Evolutionary conservation across 495 filamentous ascomycete genomes (phyloP), one percentile per base, ranked within the genome.

Genomic region (Penicillium chermesinum): DNA sequence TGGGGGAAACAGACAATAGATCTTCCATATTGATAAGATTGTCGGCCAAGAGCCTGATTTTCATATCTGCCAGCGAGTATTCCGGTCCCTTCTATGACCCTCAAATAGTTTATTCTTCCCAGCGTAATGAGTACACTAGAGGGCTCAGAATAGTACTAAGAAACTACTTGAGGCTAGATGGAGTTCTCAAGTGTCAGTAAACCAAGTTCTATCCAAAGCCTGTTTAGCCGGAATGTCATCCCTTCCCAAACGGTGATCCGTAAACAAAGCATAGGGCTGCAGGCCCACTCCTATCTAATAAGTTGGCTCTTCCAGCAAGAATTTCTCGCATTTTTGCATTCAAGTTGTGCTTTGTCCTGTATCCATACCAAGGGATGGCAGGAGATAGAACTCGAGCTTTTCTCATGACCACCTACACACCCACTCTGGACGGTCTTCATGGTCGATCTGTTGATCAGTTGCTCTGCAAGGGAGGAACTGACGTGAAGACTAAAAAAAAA

Each of bases 351-450:
- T 30, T 21, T 47, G 18, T 20, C 9, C 15, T 1, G 30, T 44
- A 20, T 17, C 22, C 53, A 59, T 59, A 57, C 53, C 59, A 62
- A 62, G 59, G 59, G 59, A 50, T 49, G 14, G 16, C 17, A 30
- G 25, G 46, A 30, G 19, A 12, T 46, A 30, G 25, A 30, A 10
- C 10, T 4, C 10, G 5, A 30, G 25, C 10, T 4, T 30, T 8
- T 30, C 10, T 13, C 15, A 14, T 6, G 34, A 37, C 8, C 18
- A 36, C 16, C 33, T 38, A 14, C 4, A 10, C 38, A 43, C 17
- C 1, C 27, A 16, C 1, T 38, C 33, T 46, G n/a, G 38, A 16
- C 20, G 18, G 4, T 30, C 25, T 10, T 30, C 25, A n/a, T 43
- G 19, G 30, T 37, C 25, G 13, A 7, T 43, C 35, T 51, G 44